Percentiles rank a stretch among this genome's conserved stretches.
Evolutionary conservation across 768 basidiomycete species (phyloP).

Genomic region (Tricholoma saponaceum): DNA sequence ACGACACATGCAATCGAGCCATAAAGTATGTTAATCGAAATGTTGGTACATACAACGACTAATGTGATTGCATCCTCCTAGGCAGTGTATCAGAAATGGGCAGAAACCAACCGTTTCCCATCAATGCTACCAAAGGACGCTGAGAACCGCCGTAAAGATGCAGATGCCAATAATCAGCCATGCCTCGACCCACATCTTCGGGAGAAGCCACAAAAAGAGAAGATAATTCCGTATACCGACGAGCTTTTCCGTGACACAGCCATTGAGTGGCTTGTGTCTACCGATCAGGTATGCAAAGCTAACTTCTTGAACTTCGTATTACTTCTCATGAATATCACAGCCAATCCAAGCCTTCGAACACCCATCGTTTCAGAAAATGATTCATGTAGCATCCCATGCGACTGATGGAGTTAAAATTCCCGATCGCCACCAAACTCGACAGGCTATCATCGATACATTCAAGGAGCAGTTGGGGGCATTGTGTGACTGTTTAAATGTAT

Average conservation of each 20-base stretch:
- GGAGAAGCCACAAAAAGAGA: slow-evolving; percentile 9
- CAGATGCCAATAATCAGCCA: background rate
- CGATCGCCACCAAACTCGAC: no score
- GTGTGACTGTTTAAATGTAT: slow-evolving; percentile 7
- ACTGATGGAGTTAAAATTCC: no score
- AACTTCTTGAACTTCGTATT: background rate
- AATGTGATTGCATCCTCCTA: background rate
- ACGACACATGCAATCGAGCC: background rate
- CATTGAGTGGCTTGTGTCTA: no score
- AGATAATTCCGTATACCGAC: slow-evolving; percentile 21
- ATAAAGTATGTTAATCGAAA: background rate
- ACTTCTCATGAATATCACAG: background rate
- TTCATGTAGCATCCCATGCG: slow-evolving; percentile 21
- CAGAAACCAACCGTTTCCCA: slow-evolving; percentile 8
- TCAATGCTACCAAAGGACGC: slow-evolving; percentile 18
- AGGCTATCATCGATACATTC: slow-evolving; percentile 19
- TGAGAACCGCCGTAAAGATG: slow-evolving; percentile 4
- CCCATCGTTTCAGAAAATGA: slow-evolving; percentile 22
- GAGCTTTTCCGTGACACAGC: background rate
- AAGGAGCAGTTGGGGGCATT: background rate
- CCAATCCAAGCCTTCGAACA: slow-evolving; percentile 17
- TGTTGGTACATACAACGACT: background rate
- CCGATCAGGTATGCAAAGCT: background rate
- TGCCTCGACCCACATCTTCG: slow-evolving; percentile 2
- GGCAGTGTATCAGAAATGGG: slow-evolving; percentile 5